These are phyloP conservation scores for Trichoderma sp. DNA, from an alignment of 2,329 filamentous ascomycete species.

Conservation along the genomic window DNA sequence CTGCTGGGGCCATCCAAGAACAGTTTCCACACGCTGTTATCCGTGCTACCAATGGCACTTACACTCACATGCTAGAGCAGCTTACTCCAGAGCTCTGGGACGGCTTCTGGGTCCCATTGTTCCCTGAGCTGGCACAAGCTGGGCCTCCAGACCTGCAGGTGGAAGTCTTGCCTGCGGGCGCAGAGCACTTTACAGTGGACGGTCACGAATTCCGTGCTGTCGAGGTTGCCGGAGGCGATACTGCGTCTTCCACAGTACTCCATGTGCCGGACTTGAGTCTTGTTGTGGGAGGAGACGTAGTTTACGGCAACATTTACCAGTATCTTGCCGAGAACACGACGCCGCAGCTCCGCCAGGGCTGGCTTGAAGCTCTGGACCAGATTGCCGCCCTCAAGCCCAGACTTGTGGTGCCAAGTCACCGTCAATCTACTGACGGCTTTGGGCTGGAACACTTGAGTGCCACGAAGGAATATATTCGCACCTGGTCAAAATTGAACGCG, in stretches of 20 bases:
- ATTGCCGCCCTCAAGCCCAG: neutral
- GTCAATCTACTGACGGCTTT: neutral
- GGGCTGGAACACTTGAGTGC: neutral
- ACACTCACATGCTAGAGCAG: slow-evolving; percentile 8
- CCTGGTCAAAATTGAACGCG: neutral
- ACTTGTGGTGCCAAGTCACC: neutral
- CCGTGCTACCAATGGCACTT: slow-evolving; percentile 7
- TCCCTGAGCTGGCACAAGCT: neutral
- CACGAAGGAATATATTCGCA: slow-evolving; percentile 3
- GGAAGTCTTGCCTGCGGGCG: neutral
- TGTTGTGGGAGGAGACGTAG: slow-evolving; percentile 4
- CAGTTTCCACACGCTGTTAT: neutral
- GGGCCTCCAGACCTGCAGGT: neutral
- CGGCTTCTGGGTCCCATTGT: neutral
- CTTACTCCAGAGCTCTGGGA: neutral
- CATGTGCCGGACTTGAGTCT: neutral
- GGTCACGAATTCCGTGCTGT: slow-evolving; percentile 12
- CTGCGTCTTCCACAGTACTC: neutral
- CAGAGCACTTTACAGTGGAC: neutral
- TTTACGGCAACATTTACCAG: slow-evolving; percentile 1
- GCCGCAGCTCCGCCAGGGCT: neutral
- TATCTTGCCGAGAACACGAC: slow-evolving; percentile 10
- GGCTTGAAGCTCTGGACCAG: neutral
- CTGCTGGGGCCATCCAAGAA: neutral
- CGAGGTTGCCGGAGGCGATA: slow-evolving; percentile 3